Evolutionary conservation across 192 early-diverging fungal genomes (phyloP).

Genomic region (Linnemannia schmuckeri): DNA sequence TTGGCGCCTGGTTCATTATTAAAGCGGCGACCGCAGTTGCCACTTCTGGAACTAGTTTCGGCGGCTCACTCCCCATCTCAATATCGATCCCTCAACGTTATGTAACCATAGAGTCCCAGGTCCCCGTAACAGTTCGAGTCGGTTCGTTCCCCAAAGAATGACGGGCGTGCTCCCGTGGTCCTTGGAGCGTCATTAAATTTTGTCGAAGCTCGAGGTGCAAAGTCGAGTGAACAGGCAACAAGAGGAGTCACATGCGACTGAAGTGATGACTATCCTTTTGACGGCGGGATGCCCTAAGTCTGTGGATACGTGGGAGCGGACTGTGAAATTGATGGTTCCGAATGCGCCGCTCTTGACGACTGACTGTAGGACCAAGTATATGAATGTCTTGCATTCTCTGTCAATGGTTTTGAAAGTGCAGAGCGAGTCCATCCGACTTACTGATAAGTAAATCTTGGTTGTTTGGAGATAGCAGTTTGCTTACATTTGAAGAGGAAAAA

Average conservation of each 20-base stretch:
- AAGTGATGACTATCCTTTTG: not conserved
- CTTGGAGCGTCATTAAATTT: not conserved
- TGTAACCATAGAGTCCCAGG: not conserved
- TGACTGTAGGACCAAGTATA: not conserved
- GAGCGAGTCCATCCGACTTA: not conserved
- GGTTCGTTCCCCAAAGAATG: not conserved
- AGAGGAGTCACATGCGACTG: not conserved
- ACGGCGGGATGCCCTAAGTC: not conserved
- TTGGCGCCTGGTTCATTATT: too few species aligned
- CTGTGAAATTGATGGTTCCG: slow-evolving; percentile 3
- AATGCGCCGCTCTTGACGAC: not conserved
- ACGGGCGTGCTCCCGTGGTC: not conserved
- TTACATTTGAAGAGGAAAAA: not conserved
- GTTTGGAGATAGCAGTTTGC: not conserved
- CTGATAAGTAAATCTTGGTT: not conserved
- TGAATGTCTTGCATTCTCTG: slow-evolving; percentile 2
- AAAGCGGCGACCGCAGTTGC: too few species aligned
- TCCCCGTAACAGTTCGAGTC: not conserved
- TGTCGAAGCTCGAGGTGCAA: not conserved
- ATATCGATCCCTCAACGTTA: not conserved
- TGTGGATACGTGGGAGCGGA: not conserved
- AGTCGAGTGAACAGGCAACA: not conserved
- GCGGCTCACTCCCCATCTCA: not conserved
- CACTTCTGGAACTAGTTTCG: not conserved
- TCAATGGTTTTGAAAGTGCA: slow-evolving; percentile 1